Percentiles rank a stretch among this genome's conserved stretches.
These are phyloP conservation scores for Quillaja saponaria DNA, from an alignment of 306 rosid genomes.

Conservation along the genomic window DNA sequence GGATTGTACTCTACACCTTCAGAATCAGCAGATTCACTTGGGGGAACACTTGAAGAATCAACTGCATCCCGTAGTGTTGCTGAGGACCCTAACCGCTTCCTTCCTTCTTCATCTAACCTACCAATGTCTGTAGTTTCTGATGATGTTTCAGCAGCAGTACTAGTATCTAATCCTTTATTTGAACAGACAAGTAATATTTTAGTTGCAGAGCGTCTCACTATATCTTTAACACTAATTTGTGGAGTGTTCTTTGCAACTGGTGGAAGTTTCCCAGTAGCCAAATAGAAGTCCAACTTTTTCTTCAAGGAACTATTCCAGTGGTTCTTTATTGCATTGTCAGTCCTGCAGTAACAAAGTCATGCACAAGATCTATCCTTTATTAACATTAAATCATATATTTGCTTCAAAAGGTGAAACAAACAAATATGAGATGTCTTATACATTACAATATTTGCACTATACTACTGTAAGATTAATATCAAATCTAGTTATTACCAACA, in stretches of 20 bases:
- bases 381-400: conserved; percentile 7
- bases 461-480: neutral
- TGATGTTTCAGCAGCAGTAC: conserved; percentile 63
- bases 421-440: neutral
- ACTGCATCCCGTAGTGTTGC: conserved; percentile 52
- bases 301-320: conserved; percentile 99
- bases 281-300: conserved; percentile 85
- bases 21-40: conserved; percentile 65
- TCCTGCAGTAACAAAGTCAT: conserved; percentile 52
- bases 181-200: conserved; percentile 48
- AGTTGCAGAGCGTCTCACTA: conserved; percentile 45
- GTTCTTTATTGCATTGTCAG: conserved; percentile 96
- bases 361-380: conserved; percentile 15
- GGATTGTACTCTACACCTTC: conserved; percentile 56
- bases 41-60: conserved; percentile 57
- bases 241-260: conserved; percentile 59
- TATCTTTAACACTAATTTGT: conserved; percentile 61
- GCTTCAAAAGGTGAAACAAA: conserved; percentile 14
- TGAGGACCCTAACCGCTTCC: conserved; percentile 63
- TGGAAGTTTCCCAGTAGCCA: conserved; percentile 89
- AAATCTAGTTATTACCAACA: neutral
- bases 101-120: conserved; percentile 55
- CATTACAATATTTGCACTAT: conserved; percentile 2
- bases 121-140: conserved; percentile 59
- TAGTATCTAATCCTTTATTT: conserved; percentile 56